A percentile compares a stretch with the other conserved stretches of the same genome.
Evolutionary conservation across 2,329 filamentous ascomycete genomes (phyloP).

Genomic region (Balansia obtecta): DNA sequence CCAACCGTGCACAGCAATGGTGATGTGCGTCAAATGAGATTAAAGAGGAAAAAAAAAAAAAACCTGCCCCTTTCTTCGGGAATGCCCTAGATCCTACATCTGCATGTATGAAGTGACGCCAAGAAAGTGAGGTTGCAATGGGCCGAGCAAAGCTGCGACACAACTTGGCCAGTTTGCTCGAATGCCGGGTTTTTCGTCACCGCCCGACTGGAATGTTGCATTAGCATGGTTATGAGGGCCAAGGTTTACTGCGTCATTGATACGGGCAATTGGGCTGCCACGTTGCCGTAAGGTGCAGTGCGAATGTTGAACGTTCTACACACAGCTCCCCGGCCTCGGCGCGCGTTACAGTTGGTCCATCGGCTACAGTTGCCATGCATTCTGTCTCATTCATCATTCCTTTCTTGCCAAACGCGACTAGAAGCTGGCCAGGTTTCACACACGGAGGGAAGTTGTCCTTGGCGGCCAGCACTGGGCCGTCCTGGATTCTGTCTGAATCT

Average conservation of each 20-base stretch:
- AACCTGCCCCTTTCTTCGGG: too few species aligned
- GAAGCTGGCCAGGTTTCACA: not conserved
- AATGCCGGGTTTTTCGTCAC: not conserved
- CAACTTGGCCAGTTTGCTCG: not conserved
- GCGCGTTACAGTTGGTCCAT: not conserved
- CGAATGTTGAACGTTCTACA: not conserved
- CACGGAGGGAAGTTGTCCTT: not conserved
- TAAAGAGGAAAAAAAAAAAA: too few species aligned
- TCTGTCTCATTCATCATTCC: not conserved
- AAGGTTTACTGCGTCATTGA: not conserved
- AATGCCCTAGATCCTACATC: not conserved
- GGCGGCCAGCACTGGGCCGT: not conserved
- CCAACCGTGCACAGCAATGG: not conserved
- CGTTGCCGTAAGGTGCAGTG: slow-evolving; percentile 3
- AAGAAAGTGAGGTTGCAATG: not conserved
- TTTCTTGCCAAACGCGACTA: not conserved
- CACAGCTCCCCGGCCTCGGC: not conserved
- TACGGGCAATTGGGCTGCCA: slow-evolving; percentile 4
- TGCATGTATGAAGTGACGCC: not conserved
- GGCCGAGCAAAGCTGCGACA: not conserved
- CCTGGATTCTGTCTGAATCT: not conserved
- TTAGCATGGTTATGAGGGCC: not conserved
- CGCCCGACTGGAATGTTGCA: slow-evolving; percentile 2
- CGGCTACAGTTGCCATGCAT: slow-evolving; percentile 1
- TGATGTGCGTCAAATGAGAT: too few species aligned